phyloP scores from a whole-genome alignment of 768 basidiomycete species.

The Cyclocybe aegerita region DNA sequence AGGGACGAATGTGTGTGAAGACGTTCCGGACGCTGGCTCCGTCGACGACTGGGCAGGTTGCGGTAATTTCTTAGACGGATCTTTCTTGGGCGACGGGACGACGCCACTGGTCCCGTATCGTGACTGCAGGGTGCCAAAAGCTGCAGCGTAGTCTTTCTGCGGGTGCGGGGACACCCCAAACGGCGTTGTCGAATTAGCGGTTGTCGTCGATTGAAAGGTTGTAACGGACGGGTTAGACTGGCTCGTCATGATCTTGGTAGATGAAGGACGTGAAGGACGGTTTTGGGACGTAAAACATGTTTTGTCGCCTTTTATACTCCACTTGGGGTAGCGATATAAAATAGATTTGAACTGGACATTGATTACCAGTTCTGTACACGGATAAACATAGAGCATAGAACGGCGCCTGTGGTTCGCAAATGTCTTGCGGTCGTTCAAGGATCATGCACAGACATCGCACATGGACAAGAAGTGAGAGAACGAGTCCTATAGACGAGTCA shows the following conservation, averaged over 20 bases:
- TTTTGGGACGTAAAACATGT: neutral
- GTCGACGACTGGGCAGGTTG: constrained; percentile 5
- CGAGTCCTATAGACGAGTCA: too few species aligned
- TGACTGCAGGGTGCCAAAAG: constrained; percentile 32
- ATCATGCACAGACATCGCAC: too few species aligned
- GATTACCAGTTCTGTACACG: neutral
- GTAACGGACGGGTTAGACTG: constrained; percentile 15
- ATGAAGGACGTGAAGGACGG: neutral
- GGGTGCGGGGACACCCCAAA: constrained; percentile 12
- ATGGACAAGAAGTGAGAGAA: too few species aligned
- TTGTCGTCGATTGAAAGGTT: constrained; percentile 24
- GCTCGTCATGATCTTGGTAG: constrained; percentile 7
- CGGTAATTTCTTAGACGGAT: constrained; percentile 24
- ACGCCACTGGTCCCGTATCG: constrained; percentile 32
- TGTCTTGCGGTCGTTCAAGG: too few species aligned
- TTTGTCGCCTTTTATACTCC: constrained; percentile 1
- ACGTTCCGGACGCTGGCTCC: constrained; percentile 2
- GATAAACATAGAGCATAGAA: too few species aligned
- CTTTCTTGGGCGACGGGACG: constrained; percentile 29
- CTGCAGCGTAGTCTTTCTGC: constrained; percentile 37
- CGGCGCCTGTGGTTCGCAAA: too few species aligned
- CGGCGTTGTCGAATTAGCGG: constrained; percentile 20
- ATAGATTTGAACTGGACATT: neutral
- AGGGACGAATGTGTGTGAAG: neutral
- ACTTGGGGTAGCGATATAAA: neutral